Base-by-base conservation (phyloP, 306 rosid species). In the Sechiopsis laciniata region DNA sequence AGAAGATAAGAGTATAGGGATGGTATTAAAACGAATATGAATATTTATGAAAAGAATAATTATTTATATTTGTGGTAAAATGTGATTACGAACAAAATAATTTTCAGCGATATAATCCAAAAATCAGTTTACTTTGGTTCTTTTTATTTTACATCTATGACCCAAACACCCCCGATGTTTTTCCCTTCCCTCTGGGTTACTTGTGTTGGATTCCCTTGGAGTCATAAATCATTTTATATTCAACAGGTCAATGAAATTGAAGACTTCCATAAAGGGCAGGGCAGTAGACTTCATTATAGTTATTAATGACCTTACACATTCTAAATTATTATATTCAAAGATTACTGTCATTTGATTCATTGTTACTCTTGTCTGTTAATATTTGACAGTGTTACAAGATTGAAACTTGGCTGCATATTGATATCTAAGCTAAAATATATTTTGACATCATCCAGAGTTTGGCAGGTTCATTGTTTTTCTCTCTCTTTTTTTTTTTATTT, bases 151-250 rank as follows among this genome's bases (percentile, higher is more conserved):
- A 26, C 29, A 26, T 26, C 29, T 26, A 2, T 26, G 29, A 26
- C 29, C 37, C 37, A 32, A 32, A 32, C 37, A 3, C 37, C 37
- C 37, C 7, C 16, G 1, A n/a, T 9, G 50, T 20, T 66, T 12
- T 11, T 32, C 71, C 70, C 51, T 42, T 10, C 24, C 53, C 71
- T 65, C 71, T 65, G 29, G 71, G 70, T 63, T 63, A 21, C 51
- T 63, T 63, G 51, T 37, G 70, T 42, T 62, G 48, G 48, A 48
- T 37, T 17, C 26, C 53, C 52, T 64, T 66, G 54, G 54, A 17
- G 72, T 66, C 72, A 45, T 66, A 66, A 66, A 66, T 19, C 55
- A 24, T 9, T 45, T 26, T 45, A 32, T 19, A 37, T 40, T 17
- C 53, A 21, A 37, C 2, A 4, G 71, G 71, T 64, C 53, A 40